Evolutionary conservation across 495 filamentous ascomycete species (phyloP).

Genomic region (Jackrogersella minutella): DNA sequence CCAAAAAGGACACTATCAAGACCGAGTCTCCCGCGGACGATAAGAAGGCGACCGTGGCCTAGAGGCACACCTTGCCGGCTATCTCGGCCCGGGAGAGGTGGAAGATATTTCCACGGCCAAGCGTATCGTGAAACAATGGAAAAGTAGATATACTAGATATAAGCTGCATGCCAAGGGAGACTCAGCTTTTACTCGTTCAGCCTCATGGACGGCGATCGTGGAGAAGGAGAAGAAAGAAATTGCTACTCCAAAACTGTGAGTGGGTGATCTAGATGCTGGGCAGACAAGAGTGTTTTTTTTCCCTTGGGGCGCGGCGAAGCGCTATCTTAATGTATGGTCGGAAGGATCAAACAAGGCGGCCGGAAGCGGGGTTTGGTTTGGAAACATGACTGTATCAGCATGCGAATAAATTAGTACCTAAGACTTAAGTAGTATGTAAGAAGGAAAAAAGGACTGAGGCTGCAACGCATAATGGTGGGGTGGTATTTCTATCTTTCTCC

Average conservation of each 20-base stretch:
- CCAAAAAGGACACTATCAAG: constrained; percentile 28
- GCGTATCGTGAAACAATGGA: constrained; percentile 1
- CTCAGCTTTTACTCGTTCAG: constrained; percentile 6
- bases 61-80: constrained; percentile 19
- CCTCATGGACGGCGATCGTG: background rate
- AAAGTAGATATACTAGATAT: too few species aligned
- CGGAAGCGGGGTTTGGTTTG: constrained; percentile 2
- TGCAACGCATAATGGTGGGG: constrained; percentile 12
- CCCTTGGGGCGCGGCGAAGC: constrained; percentile 15
- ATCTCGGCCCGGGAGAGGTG: constrained; percentile 1
- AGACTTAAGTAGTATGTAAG: constrained; percentile 23
- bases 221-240: too few species aligned
- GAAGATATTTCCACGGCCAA: background rate
- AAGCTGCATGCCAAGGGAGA: background rate
- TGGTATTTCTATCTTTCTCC: constrained; percentile 26
- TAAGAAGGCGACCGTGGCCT: constrained; percentile 39
- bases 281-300: background rate
- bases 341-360: background rate
- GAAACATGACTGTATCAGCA: constrained; percentile 21
- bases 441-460: constrained; percentile 6
- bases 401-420: too few species aligned
- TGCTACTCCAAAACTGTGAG: background rate
- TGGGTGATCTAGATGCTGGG: background rate
- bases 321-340: constrained; percentile 5
- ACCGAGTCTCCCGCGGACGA: constrained; percentile 26